A percentile compares a stretch with the other conserved stretches of the same genome.
These are phyloP conservation scores for Pythium phragmiticola DNA, from an alignment of 352 stramenopile species.

Conservation along the genomic window DNA sequence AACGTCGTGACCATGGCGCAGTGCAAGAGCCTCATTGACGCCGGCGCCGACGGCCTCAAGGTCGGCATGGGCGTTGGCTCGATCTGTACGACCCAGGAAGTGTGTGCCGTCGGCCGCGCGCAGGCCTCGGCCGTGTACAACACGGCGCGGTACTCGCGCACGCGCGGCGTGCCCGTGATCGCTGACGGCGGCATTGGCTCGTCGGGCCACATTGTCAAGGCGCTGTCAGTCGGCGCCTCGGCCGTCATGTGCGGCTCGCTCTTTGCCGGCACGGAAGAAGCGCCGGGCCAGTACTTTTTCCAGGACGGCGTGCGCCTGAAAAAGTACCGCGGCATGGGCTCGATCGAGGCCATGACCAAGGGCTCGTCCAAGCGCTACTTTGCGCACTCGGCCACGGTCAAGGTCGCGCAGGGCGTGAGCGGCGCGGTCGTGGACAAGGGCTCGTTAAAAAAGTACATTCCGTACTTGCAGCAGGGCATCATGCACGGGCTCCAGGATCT, in stretches of 20 bases:
- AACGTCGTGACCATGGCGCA: slow-evolving; percentile 99
- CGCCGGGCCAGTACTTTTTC: slow-evolving; percentile 99
- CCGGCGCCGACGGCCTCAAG: slow-evolving; percentile 98
- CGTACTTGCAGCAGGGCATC: slow-evolving; percentile 98
- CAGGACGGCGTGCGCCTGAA: slow-evolving; percentile 99
- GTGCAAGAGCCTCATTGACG: slow-evolving; percentile 98
- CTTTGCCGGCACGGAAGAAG: slow-evolving; percentile 99
- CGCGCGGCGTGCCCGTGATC: slow-evolving; percentile 98
- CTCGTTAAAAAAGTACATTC: slow-evolving; percentile 98
- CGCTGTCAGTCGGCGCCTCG: slow-evolving; percentile 95
- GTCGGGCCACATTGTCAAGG: slow-evolving; percentile 99
- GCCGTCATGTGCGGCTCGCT: slow-evolving; percentile 99
- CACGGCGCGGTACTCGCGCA: slow-evolving; percentile 93
- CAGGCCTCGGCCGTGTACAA: slow-evolving; percentile 99
- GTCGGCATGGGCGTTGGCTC: slow-evolving; percentile 99
- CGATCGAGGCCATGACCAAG: slow-evolving; percentile 98
- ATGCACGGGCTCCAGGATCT: slow-evolving; percentile 98
- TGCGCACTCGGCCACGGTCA: slow-evolving; percentile 89
- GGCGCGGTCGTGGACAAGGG: slow-evolving; percentile 99
- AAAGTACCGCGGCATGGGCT: slow-evolving; percentile 99
- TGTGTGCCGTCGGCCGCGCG: slow-evolving; percentile 97
- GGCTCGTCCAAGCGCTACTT: slow-evolving; percentile 95
- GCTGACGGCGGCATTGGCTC: slow-evolving; percentile 98
- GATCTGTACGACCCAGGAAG: slow-evolving; percentile 99
- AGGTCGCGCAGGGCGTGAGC: slow-evolving; percentile 99